Conservation (phyloP, 1,284 basidiomycete genomes). For the Ustilago vetiveriae region DNA sequence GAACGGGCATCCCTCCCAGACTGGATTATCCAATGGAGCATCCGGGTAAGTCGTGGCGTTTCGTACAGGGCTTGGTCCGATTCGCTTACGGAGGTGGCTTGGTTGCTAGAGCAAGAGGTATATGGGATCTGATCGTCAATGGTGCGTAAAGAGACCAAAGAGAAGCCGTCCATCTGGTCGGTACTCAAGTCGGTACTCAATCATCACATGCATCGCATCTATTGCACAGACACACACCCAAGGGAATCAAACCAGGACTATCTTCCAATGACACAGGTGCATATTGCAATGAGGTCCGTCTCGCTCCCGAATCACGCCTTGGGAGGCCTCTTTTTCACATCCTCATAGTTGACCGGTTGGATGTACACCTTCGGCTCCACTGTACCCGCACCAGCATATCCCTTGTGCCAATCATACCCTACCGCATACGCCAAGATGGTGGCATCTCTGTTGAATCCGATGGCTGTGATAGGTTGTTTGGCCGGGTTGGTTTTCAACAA, state of each 20-base stretch:
- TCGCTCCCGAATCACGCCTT: slow-evolving; percentile 28
- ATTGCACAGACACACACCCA: too few species aligned
- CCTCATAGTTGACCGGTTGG: slow-evolving; percentile 59
- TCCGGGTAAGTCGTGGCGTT: slow-evolving; percentile 24
- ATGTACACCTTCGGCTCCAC: slow-evolving; percentile 58
- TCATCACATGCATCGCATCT: too few species aligned
- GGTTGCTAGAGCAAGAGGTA: slow-evolving; percentile 1
- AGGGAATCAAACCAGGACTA: too few species aligned
- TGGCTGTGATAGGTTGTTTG: slow-evolving; percentile 60
- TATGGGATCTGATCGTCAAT: slow-evolving; percentile 20
- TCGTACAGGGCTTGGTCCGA: slow-evolving; percentile 26
- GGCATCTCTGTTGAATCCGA: slow-evolving; percentile 61
- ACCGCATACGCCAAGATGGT: slow-evolving; percentile 65
- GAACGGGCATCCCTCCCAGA: slow-evolving; percentile 80
- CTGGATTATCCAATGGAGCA: slow-evolving; percentile 65
- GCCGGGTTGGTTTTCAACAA: slow-evolving; percentile 59
- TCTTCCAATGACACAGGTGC: too few species aligned
- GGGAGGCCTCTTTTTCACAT: slow-evolving; percentile 59
- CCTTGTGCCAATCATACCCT: slow-evolving; percentile 66
- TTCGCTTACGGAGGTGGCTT: slow-evolving; percentile 27
- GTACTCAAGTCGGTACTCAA: too few species aligned
- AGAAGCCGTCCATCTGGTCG: too few species aligned
- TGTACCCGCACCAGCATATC: slow-evolving; percentile 53
- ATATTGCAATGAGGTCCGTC: background rate
- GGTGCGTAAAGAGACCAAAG: too few species aligned